A percentile compares a stretch with the other conserved stretches of the same genome.
phyloP scores from a whole-genome alignment of 2,329 filamentous ascomycete species.

The Aspergillus eucalypticola region DNA sequence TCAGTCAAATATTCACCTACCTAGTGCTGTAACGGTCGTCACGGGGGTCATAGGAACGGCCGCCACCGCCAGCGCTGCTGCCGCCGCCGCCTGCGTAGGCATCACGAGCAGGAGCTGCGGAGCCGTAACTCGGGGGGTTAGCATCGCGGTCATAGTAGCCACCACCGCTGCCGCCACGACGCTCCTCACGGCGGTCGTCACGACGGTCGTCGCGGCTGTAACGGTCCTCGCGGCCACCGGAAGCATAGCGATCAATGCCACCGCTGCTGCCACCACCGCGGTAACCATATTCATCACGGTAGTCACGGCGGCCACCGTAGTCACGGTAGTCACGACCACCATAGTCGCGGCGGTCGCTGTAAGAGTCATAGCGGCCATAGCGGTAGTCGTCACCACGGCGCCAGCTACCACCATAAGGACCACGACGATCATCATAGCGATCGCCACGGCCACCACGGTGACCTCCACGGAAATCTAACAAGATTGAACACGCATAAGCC shows the following conservation, averaged over 20 bases:
- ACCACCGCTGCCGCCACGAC: constrained; percentile 53
- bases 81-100: constrained; percentile 28
- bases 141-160: constrained; percentile 58
- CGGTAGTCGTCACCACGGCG: constrained; percentile 48
- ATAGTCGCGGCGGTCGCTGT: constrained; percentile 50
- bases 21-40: constrained; percentile 45
- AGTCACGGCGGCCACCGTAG: constrained; percentile 49
- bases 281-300: constrained; percentile 44
- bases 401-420: constrained; percentile 52
- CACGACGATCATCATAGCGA: constrained; percentile 56
- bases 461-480: constrained; percentile 41
- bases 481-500: constrained; percentile 4
- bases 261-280: constrained; percentile 40
- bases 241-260: constrained; percentile 47
- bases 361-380: constrained; percentile 50
- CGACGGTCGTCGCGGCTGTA: constrained; percentile 50
- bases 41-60: constrained; percentile 42
- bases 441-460: constrained; percentile 50
- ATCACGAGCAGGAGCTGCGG: constrained; percentile 40
- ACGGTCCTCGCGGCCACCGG: constrained; percentile 46
- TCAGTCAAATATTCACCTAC: constrained; percentile 37
- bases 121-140: constrained; percentile 48
- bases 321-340: constrained; percentile 49
- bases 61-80: constrained; percentile 24
- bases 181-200: constrained; percentile 50